A percentile compares a stretch with the other conserved stretches of the same genome.
Conservation (phyloP, 371 early-diverging fungal genomes). For the Mucor plumbeus region DNA sequence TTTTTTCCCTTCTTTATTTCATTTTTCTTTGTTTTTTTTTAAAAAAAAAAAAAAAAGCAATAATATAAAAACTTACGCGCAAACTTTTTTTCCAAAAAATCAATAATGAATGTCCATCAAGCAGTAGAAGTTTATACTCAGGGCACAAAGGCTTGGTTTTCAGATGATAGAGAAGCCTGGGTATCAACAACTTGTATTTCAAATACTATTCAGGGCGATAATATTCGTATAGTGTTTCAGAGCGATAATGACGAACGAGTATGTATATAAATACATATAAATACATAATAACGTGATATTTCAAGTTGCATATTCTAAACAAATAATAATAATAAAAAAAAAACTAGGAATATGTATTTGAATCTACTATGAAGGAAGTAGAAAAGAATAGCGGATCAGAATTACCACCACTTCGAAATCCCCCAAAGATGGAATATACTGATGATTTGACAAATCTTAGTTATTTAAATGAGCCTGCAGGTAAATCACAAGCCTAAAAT, state of each 20-base stretch:
- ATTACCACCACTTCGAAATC: constrained; percentile 90
- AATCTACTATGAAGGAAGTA: constrained; percentile 74
- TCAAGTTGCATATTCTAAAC: not conserved
- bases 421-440: constrained; percentile 85
- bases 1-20: constrained; percentile 1
- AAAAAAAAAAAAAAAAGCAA: not conserved
- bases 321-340: constrained; percentile 4
- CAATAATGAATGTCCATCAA: constrained; percentile 36
- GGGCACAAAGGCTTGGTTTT: constrained; percentile 88
- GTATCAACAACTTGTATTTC: constrained; percentile 72
- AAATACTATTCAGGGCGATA: constrained; percentile 56
- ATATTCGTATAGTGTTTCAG: constrained; percentile 64
- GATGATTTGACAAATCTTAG: constrained; percentile 93
- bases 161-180: constrained; percentile 87
- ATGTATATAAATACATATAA: constrained; percentile 6
- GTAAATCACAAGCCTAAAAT: constrained; percentile 42
- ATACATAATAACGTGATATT: not conserved
- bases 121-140: constrained; percentile 66
- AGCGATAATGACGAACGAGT: constrained; percentile 66
- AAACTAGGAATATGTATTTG: constrained; percentile 72
- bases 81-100: not conserved
- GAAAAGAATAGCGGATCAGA: constrained; percentile 64
- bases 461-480: constrained; percentile 90
- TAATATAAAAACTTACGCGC: not conserved
- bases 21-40: not conserved